Percentiles rank a stretch among this genome's conserved stretches.
phyloP scores from a whole-genome alignment of 305 asterid genomes.

The Plantago coronopus region DNA sequence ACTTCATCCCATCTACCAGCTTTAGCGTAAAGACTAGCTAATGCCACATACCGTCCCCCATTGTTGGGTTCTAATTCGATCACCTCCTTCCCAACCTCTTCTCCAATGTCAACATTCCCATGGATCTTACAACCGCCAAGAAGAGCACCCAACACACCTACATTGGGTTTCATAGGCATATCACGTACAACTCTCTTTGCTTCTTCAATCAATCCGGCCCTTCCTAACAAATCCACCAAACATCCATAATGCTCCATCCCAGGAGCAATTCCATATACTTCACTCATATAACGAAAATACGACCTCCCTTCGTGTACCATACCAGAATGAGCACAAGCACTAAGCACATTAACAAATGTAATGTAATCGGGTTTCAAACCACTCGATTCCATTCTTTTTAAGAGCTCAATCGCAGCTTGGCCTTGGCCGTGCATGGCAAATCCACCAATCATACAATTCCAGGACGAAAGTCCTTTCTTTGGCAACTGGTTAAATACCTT shows the following conservation, averaged over 20 bases:
- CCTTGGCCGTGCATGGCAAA: constrained; percentile 67
- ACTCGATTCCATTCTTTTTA: constrained; percentile 49
- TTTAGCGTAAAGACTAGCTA: constrained; percentile 58
- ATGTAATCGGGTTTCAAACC: constrained; percentile 38
- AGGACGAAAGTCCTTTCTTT: constrained; percentile 46
- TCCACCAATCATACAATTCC: constrained; percentile 74
- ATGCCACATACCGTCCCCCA: constrained; percentile 55
- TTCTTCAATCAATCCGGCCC: constrained; percentile 57
- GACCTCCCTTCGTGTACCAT: constrained; percentile 52
- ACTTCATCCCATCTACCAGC: constrained; percentile 63
- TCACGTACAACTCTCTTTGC: constrained; percentile 36
- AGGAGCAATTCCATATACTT: constrained; percentile 37
- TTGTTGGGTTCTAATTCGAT: constrained; percentile 55
- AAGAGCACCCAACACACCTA: constrained; percentile 60
- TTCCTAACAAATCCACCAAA: constrained; percentile 59
- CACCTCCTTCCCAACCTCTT: constrained; percentile 49
- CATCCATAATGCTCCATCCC: constrained; percentile 70
- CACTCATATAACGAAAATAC: constrained; percentile 48
- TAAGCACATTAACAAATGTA: constrained; percentile 57
- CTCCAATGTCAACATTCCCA: constrained; percentile 47
- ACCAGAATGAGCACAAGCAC: constrained; percentile 69
- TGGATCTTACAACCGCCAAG: constrained; percentile 68
- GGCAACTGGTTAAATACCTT: constrained; percentile 39
- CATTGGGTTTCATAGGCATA: constrained; percentile 60
- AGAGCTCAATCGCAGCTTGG: constrained; percentile 45